Evolutionary conservation across 163 green algal genomes (phyloP).

Genomic region (Chlamydomonas reinhardtii): DNA sequence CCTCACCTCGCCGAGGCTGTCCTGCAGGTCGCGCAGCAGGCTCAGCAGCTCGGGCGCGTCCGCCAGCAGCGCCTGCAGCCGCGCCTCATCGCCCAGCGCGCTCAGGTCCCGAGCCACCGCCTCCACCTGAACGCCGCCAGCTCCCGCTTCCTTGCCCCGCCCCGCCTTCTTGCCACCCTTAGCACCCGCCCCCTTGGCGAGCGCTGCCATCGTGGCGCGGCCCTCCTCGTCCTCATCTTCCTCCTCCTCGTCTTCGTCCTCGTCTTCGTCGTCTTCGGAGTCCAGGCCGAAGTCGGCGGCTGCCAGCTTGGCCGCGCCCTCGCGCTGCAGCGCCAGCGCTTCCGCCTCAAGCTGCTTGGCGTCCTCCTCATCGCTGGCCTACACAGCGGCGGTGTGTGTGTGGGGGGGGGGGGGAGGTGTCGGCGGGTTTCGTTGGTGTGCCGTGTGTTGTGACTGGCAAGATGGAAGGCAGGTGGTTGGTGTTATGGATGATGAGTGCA

Average conservation of each 20-base stretch:
- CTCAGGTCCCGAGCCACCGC: constrained; percentile 64
- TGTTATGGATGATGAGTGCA: no score
- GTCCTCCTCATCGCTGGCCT: constrained; percentile 81
- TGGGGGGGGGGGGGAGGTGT: not conserved
- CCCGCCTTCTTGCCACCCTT: constrained; percentile 53
- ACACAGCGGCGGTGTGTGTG: not conserved
- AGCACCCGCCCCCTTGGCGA: constrained; percentile 53
- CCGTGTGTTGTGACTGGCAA: no score
- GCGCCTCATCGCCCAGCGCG: constrained; percentile 62
- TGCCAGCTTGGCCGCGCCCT: constrained; percentile 69
- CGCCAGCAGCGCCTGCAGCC: constrained; percentile 54
- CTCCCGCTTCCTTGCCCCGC: not conserved
- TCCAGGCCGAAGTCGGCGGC: constrained; percentile 81
- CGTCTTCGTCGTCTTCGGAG: constrained; percentile 60
- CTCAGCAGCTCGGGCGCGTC: constrained; percentile 91
- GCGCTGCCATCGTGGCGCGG: constrained; percentile 34
- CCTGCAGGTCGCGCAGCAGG: constrained; percentile 84
- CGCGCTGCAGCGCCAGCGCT: constrained; percentile 80
- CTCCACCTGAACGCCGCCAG: constrained; percentile 60
- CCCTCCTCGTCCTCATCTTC: constrained; percentile 62
- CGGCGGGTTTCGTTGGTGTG: no score
- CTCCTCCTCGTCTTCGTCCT: constrained; percentile 56
- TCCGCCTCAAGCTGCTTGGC: constrained; percentile 87
- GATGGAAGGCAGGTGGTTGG: no score
- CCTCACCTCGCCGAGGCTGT: constrained; percentile 77